Percentiles rank a stretch among this genome's conserved stretches.
Evolutionary conservation across 495 filamentous ascomycete genomes (phyloP).

Genomic region (Penicillium coffeae): DNA sequence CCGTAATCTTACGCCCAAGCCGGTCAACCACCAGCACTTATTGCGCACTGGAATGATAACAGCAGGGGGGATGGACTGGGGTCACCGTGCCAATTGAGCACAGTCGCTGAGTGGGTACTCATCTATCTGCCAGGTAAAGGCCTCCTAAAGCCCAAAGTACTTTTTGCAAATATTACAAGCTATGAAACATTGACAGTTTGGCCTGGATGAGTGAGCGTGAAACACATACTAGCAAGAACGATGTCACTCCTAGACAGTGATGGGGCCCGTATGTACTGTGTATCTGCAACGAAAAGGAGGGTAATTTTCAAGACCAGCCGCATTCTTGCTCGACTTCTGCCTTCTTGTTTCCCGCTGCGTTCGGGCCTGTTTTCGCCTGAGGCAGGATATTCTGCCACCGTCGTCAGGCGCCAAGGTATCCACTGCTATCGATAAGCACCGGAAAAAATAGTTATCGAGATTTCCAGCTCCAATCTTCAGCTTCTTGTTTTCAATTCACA

Average conservation of each 20-base stretch:
- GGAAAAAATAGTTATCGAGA: slow-evolving; percentile 21
- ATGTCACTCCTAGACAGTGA: too few species aligned
- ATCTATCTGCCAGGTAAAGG: neutral
- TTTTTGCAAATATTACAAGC: neutral
- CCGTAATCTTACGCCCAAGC: neutral
- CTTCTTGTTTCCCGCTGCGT: neutral
- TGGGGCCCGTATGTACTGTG: slow-evolving; percentile 6
- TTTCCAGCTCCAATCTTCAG: slow-evolving; percentile 14
- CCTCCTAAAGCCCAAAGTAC: neutral
- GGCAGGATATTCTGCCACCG: neutral
- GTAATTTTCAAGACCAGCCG: neutral
- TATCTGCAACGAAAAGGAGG: slow-evolving; percentile 1
- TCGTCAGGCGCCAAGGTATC: slow-evolving; percentile 7
- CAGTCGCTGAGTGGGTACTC: too few species aligned
- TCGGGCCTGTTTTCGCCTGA: neutral
- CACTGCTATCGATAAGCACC: slow-evolving; percentile 22
- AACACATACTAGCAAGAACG: neutral
- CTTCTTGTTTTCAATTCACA: too few species aligned
- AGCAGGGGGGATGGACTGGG: neutral
- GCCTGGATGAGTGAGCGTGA: neutral
- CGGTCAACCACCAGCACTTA: slow-evolving; percentile 11
- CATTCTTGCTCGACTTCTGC: slow-evolving; percentile 8
- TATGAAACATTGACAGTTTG: neutral
- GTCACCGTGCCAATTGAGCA: too few species aligned
- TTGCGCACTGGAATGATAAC: slow-evolving; percentile 3